Percentiles rank a stretch among this genome's conserved stretches.
Conservation (phyloP, 164 flowering plant species). For the Berberis thunbergii region DNA sequence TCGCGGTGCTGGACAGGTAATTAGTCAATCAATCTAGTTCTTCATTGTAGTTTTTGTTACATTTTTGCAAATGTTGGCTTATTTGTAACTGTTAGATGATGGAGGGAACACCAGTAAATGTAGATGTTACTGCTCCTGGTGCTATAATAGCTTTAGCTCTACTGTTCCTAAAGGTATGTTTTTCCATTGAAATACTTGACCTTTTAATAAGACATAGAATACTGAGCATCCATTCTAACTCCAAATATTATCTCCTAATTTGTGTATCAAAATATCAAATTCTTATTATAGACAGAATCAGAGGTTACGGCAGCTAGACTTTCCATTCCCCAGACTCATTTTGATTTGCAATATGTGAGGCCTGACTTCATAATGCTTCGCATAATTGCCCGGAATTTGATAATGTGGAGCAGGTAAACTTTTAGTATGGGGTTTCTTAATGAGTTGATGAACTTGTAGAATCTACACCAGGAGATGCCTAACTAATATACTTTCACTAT, state of each 20-base stretch:
- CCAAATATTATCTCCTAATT: not conserved
- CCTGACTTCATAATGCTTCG: conserved; percentile 98
- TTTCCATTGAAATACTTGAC: not conserved
- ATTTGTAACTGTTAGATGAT: conserved; percentile 35
- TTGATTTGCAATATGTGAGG: conserved; percentile 85
- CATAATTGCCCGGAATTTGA: conserved; percentile 85
- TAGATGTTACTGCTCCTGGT: conserved; percentile 99
- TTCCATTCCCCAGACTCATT: conserved; percentile 67
- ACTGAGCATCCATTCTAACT: not conserved
- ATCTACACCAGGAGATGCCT: conserved; percentile 1
- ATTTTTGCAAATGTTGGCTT: not conserved
- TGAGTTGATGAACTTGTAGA: not conserved
- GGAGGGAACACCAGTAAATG: conserved; percentile 65
- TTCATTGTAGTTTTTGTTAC: not conserved
- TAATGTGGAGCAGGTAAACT: conserved; percentile 89
- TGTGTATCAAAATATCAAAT: not conserved
- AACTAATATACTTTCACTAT: conserved; percentile 9
- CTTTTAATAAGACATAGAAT: not conserved
- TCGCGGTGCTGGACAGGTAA: conserved; percentile 59
- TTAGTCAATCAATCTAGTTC: not conserved
- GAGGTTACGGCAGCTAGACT: conserved; percentile 55
- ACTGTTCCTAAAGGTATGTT: conserved; percentile 75
- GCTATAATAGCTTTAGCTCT: conserved; percentile 85
- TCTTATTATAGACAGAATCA: conserved; percentile 73
- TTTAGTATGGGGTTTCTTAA: conserved; percentile 3